A percentile compares a stretch with the other conserved stretches of the same genome.
These are phyloP conservation scores for Wickerhamomyces tratensis DNA, from an alignment of 805 yeast species.

Conservation along the genomic window DNA sequence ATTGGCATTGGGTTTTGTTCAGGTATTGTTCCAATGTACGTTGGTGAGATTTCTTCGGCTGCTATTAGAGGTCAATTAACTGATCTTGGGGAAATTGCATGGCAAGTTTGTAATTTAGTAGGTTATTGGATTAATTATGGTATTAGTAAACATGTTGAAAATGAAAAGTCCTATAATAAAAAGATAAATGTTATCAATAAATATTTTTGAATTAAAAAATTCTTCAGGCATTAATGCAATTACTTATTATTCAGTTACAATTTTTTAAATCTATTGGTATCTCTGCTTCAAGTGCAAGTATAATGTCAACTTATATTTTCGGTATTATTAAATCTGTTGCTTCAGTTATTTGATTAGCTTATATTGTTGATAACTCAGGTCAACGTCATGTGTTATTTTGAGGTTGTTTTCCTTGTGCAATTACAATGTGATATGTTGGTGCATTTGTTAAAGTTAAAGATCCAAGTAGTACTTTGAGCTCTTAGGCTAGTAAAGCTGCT, in stretches of 20 bases:
- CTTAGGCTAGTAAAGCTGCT: conserved; percentile 7
- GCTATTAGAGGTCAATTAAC: conserved; percentile 35
- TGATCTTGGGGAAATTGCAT: conserved; percentile 37
- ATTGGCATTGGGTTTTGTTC: conserved; percentile 44
- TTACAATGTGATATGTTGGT: conserved; percentile 11
- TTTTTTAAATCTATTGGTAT: conserved; percentile 40
- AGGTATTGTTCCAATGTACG: conserved; percentile 37
- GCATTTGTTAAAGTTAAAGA: conserved; percentile 6
- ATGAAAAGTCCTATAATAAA: conserved; percentile 16
- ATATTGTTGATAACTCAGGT: conserved; percentile 9
- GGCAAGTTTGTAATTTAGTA: conserved; percentile 38
- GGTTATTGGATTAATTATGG: conserved; percentile 45
- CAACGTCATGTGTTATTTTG: conserved; percentile 6
- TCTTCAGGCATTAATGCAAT: conserved; percentile 41
- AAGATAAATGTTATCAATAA: conserved; percentile 27
- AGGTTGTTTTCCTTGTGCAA: conserved; percentile 6
- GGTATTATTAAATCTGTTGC: conserved; percentile 37
- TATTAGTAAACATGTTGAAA: conserved; percentile 24
- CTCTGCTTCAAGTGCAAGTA: conserved; percentile 30
- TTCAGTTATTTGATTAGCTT: conserved; percentile 18
- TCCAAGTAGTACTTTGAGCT: conserved; percentile 1
- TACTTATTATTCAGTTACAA: conserved; percentile 41
- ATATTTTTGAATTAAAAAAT: conserved; percentile 34
- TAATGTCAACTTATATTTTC: conserved; percentile 42
- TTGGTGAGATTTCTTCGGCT: conserved; percentile 35